These are phyloP conservation scores for Rhododendron henanense DNA, from an alignment of 148 eudicot species.

Conservation along the genomic window DNA sequence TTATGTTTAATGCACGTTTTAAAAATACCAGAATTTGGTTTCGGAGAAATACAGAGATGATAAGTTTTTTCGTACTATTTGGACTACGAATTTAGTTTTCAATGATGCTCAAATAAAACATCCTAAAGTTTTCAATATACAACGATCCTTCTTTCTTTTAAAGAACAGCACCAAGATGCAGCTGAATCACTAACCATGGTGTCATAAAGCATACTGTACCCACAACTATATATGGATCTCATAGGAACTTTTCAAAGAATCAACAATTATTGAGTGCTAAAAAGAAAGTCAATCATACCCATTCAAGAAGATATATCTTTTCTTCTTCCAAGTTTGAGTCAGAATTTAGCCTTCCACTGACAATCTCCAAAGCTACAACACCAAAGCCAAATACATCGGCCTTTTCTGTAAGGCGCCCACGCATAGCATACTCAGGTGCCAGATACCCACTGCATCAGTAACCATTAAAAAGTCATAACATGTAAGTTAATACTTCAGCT, in stretches of 20 bases:
- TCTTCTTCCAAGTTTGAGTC: too few species aligned
- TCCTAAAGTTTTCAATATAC: neutral
- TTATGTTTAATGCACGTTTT: too few species aligned
- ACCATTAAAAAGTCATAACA: too few species aligned
- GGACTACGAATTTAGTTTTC: neutral
- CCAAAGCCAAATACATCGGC: too few species aligned
- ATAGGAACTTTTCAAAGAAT: neutral
- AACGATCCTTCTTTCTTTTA: neutral
- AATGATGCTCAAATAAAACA: neutral
- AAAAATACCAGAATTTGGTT: neutral
- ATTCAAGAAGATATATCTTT: conserved; percentile 59
- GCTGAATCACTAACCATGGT: neutral
- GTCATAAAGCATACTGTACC: neutral
- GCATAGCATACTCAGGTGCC: too few species aligned
- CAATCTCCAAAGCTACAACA: too few species aligned
- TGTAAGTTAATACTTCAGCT: too few species aligned
- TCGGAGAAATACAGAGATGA: neutral
- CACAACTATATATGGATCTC: neutral
- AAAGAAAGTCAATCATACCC: conserved; percentile 45
- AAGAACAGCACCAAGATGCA: neutral
- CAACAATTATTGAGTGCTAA: neutral
- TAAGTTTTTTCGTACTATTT: neutral
- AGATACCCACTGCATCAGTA: too few species aligned
- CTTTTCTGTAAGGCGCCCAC: too few species aligned
- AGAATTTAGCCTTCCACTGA: too few species aligned